Conservation (phyloP, 1,284 basidiomycete species). For the Earliella scabrosa region DNA sequence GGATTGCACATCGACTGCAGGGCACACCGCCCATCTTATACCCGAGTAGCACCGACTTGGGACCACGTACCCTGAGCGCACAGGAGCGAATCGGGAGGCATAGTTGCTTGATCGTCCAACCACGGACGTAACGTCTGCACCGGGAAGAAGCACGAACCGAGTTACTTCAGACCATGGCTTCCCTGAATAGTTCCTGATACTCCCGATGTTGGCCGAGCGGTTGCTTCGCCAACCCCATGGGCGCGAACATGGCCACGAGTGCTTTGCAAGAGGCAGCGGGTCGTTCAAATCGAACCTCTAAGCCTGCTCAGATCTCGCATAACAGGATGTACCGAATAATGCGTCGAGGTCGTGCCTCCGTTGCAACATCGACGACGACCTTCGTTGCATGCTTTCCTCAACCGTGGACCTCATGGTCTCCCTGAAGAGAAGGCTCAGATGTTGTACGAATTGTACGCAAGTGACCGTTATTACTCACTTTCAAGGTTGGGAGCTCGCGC, state of each 20-base stretch:
- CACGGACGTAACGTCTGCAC: not conserved
- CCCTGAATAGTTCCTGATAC: not conserved
- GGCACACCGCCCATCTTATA: not conserved
- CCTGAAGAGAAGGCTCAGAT: no score
- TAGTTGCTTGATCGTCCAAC: not conserved
- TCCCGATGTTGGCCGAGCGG: not conserved
- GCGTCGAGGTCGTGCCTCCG: no score
- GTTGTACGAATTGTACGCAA: not conserved
- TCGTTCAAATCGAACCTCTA: no score
- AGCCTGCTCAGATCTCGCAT: no score
- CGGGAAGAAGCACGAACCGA: not conserved
- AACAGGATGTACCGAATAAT: no score
- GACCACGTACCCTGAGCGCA: not conserved
- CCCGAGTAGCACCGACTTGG: not conserved
- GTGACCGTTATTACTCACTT: no score
- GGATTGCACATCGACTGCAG: not conserved
- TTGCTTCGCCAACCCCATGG: not conserved
- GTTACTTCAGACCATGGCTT: not conserved
- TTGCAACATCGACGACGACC: no score
- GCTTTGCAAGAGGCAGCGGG: no score
- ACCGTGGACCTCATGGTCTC: no score
- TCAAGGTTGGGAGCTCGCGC: no score
- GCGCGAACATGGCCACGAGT: no score
- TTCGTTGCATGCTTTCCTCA: no score
- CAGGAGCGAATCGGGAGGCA: constrained; percentile 1